Evolutionary conservation across 2,329 filamentous ascomycete species (phyloP), one percentile per base, ranked within the genome.

Genomic region (Fusarium citri): DNA sequence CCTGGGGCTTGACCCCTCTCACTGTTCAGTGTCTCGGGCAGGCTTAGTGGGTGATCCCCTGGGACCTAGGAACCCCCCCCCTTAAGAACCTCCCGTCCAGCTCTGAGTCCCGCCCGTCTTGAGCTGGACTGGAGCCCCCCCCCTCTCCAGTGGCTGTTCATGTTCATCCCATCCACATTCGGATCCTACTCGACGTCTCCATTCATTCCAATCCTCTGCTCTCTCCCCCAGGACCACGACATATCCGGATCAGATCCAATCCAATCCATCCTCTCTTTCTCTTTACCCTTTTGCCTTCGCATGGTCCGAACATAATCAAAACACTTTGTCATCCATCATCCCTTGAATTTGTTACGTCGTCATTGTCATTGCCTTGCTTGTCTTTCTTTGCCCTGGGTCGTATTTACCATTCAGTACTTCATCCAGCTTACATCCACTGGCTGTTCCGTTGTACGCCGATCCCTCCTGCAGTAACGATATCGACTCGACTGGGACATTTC

Each of bases 111-210:
- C 23, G 34, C 48, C 48, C 48, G 48, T 50, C 48, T 37, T 50
- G 30, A 50, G 22, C 48, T 50, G 30, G 58, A 57, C 43, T 59
- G 58, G 34, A 22, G 56, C 50, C 50, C 66, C 25, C 25, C 62
- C 57, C 56, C 57, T 62, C 53, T 37, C n/a, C 55, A 61, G 50
- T 66, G 49, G 69, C 63, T 59, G 57, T 55, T 71, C 25, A n/a
- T 59, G 68, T 73, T 74, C 72, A 60, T 73, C 72, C 61, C 66
- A 68, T 74, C 72, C 71, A 61, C 66, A 71, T 74, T 70, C 53
- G 65, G 68, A 66, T 66, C 59, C 64, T 66, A 68, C 58, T 43
- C 49, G 37, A 62, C 62, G 64, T 71, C 58, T 70, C 60, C 66
- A 72, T 74, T 66, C 69, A 71, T 72, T 72, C 69, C 71, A 53